Conservation (phyloP, 129 eudicot species). For the Flaveria brownii region DNA sequence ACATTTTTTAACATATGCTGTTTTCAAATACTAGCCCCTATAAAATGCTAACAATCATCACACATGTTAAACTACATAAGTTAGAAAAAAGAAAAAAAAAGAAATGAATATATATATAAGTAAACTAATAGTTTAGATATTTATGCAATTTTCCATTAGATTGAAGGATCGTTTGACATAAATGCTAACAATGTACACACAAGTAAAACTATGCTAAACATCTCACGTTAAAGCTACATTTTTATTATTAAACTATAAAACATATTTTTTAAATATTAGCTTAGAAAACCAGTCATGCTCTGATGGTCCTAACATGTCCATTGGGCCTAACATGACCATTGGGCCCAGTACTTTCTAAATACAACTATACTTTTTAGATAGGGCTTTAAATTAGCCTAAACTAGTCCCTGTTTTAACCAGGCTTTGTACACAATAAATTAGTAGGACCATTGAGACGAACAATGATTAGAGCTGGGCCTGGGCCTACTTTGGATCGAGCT, state of each 20-base stretch:
- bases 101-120: too few relatives aligned
- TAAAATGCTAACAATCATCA: too few relatives aligned
- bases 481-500: too few relatives aligned
- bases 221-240: slow-evolving; percentile 1
- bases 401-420: neutral
- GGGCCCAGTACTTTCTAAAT: neutral
- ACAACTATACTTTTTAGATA: neutral
- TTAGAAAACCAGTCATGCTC: neutral
- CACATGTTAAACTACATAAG: too few relatives aligned
- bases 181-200: neutral
- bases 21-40: too few relatives aligned
- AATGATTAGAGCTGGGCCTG: too few relatives aligned
- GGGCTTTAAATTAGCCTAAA: neutral
- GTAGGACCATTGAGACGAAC: too few relatives aligned
- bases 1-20: too few relatives aligned
- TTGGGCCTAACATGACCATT: neutral
- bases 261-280: neutral
- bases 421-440: neutral
- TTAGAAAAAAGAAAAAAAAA: too few relatives aligned
- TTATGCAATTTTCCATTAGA: neutral
- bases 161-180: slow-evolving; percentile 8
- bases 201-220: neutral
- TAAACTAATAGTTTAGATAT: neutral
- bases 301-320: neutral
- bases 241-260: neutral